Base-by-base conservation (phyloP, 2,329 filamentous ascomycete genomes). In the Trichoderma afroharzianum region DNA sequence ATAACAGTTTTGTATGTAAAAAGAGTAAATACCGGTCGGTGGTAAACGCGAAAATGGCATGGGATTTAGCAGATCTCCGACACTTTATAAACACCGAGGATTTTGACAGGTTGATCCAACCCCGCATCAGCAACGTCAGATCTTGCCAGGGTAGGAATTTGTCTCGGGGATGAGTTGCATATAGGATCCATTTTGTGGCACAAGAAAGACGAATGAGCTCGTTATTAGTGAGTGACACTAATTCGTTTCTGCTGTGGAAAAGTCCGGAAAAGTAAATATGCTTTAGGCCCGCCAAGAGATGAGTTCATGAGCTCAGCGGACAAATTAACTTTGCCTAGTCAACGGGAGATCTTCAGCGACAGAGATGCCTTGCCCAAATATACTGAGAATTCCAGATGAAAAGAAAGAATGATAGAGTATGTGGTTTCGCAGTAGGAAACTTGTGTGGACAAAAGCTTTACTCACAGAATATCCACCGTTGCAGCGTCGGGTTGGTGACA, bases 41-140 rank as follows among this genome's bases (percentile, higher is more conserved):
- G 7, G n/a, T 47, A 15, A 53, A 50, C 6, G 15, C 3, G 18
- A 33, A n/a, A 68, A 12, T 28, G 4, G 14, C 2, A 12, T n/a
- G 6, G 14, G 3, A 5, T 7, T 50, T 8, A 14, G 21, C n/a
- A 53, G 32, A 67, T 50, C 14, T n/a, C 30, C 18, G 39, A 68
- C 9, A 2, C 15, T 32, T 68, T 50, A 50, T 68, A 50, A 68
- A 11, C 53, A 9, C 39, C 57, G 14, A 32, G 7, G 3, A 53
- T 24, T n/a, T 32, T 61, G 57, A 62, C 55, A 62, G 57, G 3
- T 43, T 21, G 30, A 32, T 0, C 26, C 57, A 69, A 69, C 67
- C 67, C 67, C 67, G 67, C 67, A 69, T 61, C 57, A 69, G 67
- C 57, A 69, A 53, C 67, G 67, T 69, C 67, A 69, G 67, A 69